These are phyloP conservation scores for Venturia oleaginea DNA, from an alignment of 2,329 filamentous ascomycete genomes.

Conservation along the genomic window DNA sequence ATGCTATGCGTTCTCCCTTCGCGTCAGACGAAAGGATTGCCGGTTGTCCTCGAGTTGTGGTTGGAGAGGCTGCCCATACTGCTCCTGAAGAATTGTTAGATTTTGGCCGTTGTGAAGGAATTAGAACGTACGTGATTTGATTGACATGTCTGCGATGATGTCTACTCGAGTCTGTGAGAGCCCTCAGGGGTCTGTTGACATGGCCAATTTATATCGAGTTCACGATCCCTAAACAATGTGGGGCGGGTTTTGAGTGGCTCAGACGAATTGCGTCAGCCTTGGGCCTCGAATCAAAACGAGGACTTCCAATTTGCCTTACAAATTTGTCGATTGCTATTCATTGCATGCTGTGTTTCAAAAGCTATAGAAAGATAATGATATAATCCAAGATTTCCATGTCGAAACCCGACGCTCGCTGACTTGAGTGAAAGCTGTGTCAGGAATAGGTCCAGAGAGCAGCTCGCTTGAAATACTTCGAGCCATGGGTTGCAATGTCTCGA, in stretches of 20 bases:
- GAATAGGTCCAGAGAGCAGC: neutral
- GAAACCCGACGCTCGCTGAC: neutral
- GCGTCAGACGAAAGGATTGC: constrained; percentile 81
- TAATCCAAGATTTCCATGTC: neutral
- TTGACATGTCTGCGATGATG: constrained; percentile 5
- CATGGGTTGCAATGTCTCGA: neutral
- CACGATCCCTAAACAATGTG: neutral
- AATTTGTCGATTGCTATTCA: neutral
- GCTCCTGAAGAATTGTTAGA: constrained; percentile 36
- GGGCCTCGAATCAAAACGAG: neutral
- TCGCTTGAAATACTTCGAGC: too few species aligned
- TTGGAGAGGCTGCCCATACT: constrained; percentile 79
- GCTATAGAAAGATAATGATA: neutral
- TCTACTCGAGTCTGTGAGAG: neutral
- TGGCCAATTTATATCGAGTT: neutral
- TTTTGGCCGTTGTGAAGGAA: too few species aligned
- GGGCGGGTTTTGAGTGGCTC: neutral
- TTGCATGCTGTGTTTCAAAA: neutral
- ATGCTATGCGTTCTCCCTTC: constrained; percentile 86
- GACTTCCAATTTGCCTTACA: neutral
- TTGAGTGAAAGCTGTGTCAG: neutral
- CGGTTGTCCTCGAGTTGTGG: constrained; percentile 74
- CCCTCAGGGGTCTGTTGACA: neutral
- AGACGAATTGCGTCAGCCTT: constrained; percentile 3
- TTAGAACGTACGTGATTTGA: constrained; percentile 11